These are phyloP conservation scores for Sapria himalayana DNA, from an alignment of 345 rosid genomes.

Conservation along the genomic window DNA sequence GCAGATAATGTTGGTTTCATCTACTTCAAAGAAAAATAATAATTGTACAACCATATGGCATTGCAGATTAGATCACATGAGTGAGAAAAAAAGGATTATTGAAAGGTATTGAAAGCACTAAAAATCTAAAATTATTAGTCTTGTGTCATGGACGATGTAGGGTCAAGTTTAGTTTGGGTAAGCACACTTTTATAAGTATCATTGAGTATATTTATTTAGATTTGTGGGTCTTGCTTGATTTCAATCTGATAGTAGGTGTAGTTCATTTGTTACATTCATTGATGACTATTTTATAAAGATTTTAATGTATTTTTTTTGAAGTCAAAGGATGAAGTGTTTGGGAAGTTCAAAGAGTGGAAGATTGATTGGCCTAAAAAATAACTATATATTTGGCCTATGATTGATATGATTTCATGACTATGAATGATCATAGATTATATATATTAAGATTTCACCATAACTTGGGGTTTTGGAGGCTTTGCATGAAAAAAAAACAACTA, in stretches of 20 bases:
- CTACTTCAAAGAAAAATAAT: no score
- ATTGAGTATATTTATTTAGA: constrained; percentile 1
- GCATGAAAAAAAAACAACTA: no score
- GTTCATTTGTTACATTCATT: background rate
- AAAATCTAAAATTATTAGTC: background rate
- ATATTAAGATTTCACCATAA: no score
- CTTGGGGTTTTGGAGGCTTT: no score
- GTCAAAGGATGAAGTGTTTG: no score
- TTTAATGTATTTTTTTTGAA: background rate
- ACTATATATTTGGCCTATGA: no score
- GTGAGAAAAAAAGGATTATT: background rate
- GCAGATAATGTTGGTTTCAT: no score
- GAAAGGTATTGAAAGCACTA: background rate
- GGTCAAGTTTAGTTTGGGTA: background rate
- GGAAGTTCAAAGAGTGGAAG: no score
- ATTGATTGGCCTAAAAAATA: no score
- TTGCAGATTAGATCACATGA: background rate
- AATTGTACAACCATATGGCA: background rate
- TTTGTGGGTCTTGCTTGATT: background rate
- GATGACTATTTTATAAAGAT: background rate
- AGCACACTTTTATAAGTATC: background rate
- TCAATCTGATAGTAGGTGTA: background rate
- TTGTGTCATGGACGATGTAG: background rate
- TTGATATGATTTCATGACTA: no score
- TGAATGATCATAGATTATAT: no score